Evolutionary conservation across 208 protist species (phyloP).

Genomic region (Trypanosoma congolense): DNA sequence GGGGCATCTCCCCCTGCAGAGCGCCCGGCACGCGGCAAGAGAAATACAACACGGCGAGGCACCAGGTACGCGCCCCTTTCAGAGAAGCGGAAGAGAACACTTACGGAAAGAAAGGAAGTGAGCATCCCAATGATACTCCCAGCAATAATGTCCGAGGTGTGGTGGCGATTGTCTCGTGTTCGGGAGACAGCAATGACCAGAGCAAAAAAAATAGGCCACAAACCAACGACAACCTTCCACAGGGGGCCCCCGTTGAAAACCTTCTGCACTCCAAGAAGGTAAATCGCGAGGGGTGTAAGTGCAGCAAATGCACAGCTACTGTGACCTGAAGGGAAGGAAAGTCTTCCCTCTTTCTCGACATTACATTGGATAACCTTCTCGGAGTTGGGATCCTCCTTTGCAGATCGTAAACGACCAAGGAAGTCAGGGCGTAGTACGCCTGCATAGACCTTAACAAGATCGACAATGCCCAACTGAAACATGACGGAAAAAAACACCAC

Average conservation of each 20-base stretch:
- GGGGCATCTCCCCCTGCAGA: background rate
- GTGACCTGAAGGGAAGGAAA: conserved; percentile 49
- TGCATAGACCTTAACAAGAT: conserved; percentile 51
- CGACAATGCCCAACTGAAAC: conserved; percentile 39
- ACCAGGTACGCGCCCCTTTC: background rate
- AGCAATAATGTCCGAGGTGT: conserved; percentile 57
- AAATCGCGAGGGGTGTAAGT: conserved; percentile 33
- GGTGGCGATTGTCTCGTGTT: conserved; percentile 55
- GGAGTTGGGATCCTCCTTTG: conserved; percentile 10
- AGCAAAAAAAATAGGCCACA: conserved; percentile 33
- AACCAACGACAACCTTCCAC: conserved; percentile 9
- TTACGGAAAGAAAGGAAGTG: conserved; percentile 17
- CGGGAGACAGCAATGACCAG: conserved; percentile 42
- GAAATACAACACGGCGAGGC: conserved; percentile 9
- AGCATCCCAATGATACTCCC: conserved; percentile 38
- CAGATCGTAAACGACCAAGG: conserved; percentile 30
- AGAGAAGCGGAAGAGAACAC: conserved; percentile 9
- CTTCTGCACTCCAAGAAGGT: conserved; percentile 15
- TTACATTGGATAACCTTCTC: conserved; percentile 13
- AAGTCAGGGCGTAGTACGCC: conserved; percentile 66
- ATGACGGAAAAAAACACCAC: conserved; percentile 18
- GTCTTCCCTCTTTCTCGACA: conserved; percentile 21
- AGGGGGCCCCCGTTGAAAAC: conserved; percentile 17
- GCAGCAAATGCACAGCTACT: conserved; percentile 33
- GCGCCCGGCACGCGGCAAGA: background rate